These are phyloP conservation scores for Wallacemonas sp. DNA, from an alignment of 208 protist genomes.

Conservation along the genomic window DNA sequence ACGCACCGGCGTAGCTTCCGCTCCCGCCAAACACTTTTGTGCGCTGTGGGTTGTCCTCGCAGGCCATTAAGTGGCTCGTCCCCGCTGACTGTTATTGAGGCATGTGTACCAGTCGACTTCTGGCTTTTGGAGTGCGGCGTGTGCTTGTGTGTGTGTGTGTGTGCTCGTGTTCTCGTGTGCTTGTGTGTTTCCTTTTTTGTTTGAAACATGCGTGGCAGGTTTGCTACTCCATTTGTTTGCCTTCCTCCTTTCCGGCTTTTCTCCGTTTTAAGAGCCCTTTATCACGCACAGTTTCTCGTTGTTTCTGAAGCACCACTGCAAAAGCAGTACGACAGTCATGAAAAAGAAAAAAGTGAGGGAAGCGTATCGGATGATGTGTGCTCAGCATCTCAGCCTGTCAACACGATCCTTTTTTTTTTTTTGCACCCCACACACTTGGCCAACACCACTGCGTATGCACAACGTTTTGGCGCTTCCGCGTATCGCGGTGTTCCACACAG, in stretches of 20 bases:
- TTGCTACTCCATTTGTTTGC: too few relatives aligned
- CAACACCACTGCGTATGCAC: neutral
- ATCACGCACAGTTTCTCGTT: neutral
- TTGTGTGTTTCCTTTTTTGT: constrained; percentile 8
- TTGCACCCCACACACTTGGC: neutral
- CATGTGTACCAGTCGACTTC: too few relatives aligned
- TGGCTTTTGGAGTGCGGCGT: neutral
- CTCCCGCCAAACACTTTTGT: too few relatives aligned
- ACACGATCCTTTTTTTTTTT: neutral
- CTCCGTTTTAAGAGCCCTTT: neutral
- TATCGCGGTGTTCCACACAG: too few relatives aligned
- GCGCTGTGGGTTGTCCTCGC: neutral
- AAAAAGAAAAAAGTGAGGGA: neutral
- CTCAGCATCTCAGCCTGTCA: too few relatives aligned
- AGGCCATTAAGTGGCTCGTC: too few relatives aligned
- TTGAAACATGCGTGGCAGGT: too few relatives aligned
- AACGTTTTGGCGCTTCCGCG: too few relatives aligned
- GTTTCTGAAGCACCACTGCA: neutral
- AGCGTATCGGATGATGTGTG: neutral
- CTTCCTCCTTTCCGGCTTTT: too few relatives aligned
- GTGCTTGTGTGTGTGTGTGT: neutral
- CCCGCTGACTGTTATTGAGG: too few relatives aligned
- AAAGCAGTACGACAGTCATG: neutral
- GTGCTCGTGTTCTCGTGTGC: constrained; percentile 1
- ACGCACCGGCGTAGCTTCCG: too few relatives aligned